These are phyloP conservation scores for Arachis monticola DNA, from an alignment of 331 rosid genomes.

Conservation along the genomic window DNA sequence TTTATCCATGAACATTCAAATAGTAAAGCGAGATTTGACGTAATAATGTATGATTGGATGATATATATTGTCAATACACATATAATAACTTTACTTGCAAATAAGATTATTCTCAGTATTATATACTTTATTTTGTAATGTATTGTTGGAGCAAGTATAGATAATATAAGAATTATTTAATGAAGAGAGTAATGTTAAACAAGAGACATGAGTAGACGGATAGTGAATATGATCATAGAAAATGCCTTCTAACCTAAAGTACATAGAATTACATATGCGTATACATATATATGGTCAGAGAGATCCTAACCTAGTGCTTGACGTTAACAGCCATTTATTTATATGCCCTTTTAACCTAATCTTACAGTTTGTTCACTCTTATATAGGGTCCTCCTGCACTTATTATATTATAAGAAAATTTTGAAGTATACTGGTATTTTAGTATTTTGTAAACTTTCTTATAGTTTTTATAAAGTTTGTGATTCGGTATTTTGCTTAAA, in stretches of 20 bases:
- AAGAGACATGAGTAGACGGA: not conserved
- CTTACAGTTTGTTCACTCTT: slow-evolving; percentile 5
- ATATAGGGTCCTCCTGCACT: not conserved
- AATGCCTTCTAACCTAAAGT: not conserved
- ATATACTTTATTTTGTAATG: not conserved
- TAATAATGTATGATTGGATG: no score
- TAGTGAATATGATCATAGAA: not conserved
- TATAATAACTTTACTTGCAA: no score
- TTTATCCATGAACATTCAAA: no score
- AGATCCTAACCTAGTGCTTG: not conserved
- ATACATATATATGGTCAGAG: not conserved
- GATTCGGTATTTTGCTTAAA: no score
- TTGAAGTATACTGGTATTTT: no score
- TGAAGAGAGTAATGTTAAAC: not conserved
- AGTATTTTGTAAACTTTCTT: no score
- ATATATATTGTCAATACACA: no score
- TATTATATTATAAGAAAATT: not conserved
- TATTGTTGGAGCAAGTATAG: slow-evolving; percentile 4
- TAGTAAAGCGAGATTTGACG: no score
- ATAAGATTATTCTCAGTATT: no score
- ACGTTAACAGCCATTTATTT: slow-evolving; percentile 20
- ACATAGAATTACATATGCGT: not conserved
- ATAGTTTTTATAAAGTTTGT: no score
- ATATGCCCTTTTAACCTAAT: not conserved
- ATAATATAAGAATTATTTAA: not conserved